A percentile compares a stretch with the other conserved stretches of the same genome.
These are phyloP conservation scores for Acrodontium crateriforme DNA, from an alignment of 2,329 filamentous ascomycete species.

Conservation along the genomic window DNA sequence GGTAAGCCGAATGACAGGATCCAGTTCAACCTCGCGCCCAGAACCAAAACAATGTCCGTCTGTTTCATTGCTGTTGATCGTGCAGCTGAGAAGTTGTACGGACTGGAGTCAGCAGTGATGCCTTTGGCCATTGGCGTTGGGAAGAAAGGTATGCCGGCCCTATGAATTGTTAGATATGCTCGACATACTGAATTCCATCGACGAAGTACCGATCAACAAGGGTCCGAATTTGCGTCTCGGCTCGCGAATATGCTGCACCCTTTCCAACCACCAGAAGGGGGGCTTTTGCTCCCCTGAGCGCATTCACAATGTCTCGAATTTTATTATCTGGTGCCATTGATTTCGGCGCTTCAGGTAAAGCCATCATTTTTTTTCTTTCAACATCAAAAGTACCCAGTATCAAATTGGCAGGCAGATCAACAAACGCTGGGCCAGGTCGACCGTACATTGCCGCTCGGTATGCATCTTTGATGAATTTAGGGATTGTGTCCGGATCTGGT, in stretches of 20 bases:
- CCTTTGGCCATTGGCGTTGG: slow-evolving; percentile 48
- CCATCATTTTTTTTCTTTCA: slow-evolving; percentile 7
- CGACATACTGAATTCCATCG: neutral
- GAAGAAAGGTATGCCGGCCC: slow-evolving; percentile 39
- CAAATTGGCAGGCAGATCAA: slow-evolving; percentile 43
- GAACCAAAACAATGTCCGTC: slow-evolving; percentile 41
- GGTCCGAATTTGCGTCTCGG: slow-evolving; percentile 31
- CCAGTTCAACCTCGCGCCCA: slow-evolving; percentile 45
- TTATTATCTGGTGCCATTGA: slow-evolving; percentile 32
- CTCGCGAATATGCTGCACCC: slow-evolving; percentile 40
- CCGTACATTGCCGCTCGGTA: slow-evolving; percentile 42
- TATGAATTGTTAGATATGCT: slow-evolving; percentile 1
- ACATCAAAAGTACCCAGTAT: slow-evolving; percentile 30
- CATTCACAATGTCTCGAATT: slow-evolving; percentile 27
- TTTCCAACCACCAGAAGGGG: slow-evolving; percentile 43
- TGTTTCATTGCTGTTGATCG: slow-evolving; percentile 39
- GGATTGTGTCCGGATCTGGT: slow-evolving; percentile 32
- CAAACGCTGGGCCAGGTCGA: slow-evolving; percentile 38
- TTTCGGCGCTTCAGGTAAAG: slow-evolving; percentile 23
- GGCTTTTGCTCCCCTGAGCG: slow-evolving; percentile 35
- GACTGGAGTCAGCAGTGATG: slow-evolving; percentile 40
- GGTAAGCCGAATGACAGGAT: slow-evolving; percentile 43
- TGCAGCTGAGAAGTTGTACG: slow-evolving; percentile 39
- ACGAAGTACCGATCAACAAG: slow-evolving; percentile 27
- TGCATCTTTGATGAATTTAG: slow-evolving; percentile 35